These are phyloP conservation scores for Lippia alba DNA, from an alignment of 305 asterid genomes.

Conservation along the genomic window DNA sequence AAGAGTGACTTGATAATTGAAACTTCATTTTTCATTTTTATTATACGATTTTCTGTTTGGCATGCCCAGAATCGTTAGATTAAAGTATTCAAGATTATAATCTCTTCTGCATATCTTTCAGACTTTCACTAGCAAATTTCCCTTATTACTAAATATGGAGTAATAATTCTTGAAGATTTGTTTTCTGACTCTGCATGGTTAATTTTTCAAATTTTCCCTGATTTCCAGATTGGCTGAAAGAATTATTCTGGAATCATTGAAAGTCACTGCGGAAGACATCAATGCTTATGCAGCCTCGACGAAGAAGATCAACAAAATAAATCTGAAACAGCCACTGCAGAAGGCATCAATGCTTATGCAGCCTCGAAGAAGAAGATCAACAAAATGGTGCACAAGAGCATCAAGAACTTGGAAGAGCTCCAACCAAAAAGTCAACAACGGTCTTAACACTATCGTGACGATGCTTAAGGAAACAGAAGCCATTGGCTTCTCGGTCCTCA, in stretches of 20 bases:
- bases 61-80: slow-evolving; percentile 19
- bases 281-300: no score
- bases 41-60: slow-evolving; percentile 21
- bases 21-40: neutral
- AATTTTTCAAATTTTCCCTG: slow-evolving; percentile 35
- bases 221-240: slow-evolving; percentile 81
- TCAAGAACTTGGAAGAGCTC: slow-evolving; percentile 26
- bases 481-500: slow-evolving; percentile 15
- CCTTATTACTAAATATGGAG: slow-evolving; percentile 20
- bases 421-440: slow-evolving; percentile 20
- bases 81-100: neutral
- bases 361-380: slow-evolving; percentile 33
- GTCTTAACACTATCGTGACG: neutral
- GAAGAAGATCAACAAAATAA: no score
- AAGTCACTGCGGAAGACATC: no score
- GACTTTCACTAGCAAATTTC: slow-evolving; percentile 5
- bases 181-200: slow-evolving; percentile 21
- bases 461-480: slow-evolving; percentile 31
- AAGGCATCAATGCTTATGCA: slow-evolving; percentile 31
- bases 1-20: slow-evolving; percentile 14
- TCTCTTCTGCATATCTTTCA: neutral
- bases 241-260: slow-evolving; percentile 69
- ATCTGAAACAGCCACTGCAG: neutral
- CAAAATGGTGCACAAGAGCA: slow-evolving; percentile 20
- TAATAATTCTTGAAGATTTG: slow-evolving; percentile 6